Conservation (phyloP, 202 grass and related monocot genomes). For the Digitaria exilis region DNA sequence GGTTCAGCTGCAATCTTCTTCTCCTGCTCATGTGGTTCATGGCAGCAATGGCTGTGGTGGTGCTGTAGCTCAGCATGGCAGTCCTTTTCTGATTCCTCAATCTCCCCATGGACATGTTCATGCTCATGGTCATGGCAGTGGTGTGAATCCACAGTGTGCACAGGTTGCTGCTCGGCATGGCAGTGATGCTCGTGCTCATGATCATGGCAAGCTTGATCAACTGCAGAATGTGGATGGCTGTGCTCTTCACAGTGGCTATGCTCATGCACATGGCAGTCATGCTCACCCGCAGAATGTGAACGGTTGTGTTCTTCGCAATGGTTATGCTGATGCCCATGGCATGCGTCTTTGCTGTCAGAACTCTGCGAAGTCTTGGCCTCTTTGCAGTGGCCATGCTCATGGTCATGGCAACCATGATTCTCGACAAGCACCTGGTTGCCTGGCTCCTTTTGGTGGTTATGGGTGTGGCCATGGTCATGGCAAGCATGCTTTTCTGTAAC, state of each 20-base stretch:
- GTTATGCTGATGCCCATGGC: conserved; percentile 27
- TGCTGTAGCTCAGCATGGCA: conserved; percentile 30
- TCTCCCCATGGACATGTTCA: conserved; percentile 41
- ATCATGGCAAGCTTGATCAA: conserved; percentile 44
- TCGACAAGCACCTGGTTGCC: conserved; percentile 32
- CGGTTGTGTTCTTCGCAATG: conserved; percentile 31
- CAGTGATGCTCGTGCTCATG: conserved; percentile 52
- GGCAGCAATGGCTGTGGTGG: conserved; percentile 41
- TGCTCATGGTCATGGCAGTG: conserved; percentile 47
- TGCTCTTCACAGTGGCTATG: conserved; percentile 39
- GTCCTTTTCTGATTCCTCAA: conserved; percentile 35
- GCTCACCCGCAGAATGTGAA: conserved; percentile 17
- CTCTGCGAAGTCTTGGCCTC: background rate
- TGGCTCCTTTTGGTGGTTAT: conserved; percentile 32
- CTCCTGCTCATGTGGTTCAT: conserved; percentile 37
- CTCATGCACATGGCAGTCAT: conserved; percentile 31
- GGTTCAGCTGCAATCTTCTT: conserved; percentile 8
- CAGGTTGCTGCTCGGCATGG: conserved; percentile 41
- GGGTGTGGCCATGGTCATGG: conserved; percentile 44
- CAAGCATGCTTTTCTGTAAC: conserved; percentile 29
- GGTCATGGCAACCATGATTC: conserved; percentile 41
- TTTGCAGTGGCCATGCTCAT: conserved; percentile 37
- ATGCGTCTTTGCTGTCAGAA: background rate
- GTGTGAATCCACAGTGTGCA: conserved; percentile 13
- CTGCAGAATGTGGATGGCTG: background rate